These are phyloP conservation scores for Fistulina hepatica DNA, from an alignment of 1,284 basidiomycete species.

Conservation along the genomic window DNA sequence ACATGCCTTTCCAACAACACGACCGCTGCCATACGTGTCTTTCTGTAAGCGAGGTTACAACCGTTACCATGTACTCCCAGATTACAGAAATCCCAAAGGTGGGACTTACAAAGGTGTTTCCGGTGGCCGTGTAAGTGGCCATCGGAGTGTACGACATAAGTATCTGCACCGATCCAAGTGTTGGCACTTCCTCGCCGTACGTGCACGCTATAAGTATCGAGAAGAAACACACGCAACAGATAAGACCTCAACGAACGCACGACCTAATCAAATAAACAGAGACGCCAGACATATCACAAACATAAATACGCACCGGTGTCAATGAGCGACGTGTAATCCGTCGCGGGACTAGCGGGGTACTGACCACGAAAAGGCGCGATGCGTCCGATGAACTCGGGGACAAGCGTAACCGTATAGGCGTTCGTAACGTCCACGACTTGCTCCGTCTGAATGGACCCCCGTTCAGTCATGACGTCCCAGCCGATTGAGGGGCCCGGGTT, in stretches of 20 bases:
- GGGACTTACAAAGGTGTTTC: constrained; percentile 31
- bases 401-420: constrained; percentile 25
- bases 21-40: constrained; percentile 42
- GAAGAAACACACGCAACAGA: too few species aligned
- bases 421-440: constrained; percentile 30
- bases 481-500: constrained; percentile 3
- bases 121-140: constrained; percentile 33
- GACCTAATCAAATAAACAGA: constrained; percentile 33
- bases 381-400: constrained; percentile 19
- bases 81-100: neutral
- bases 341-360: constrained; percentile 38
- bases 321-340: constrained; percentile 32
- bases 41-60: constrained; percentile 8
- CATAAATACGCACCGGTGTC: neutral
- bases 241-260: too few species aligned
- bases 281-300: constrained; percentile 15
- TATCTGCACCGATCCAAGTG: constrained; percentile 56
- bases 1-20: constrained; percentile 24
- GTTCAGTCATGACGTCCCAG: constrained; percentile 19
- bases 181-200: constrained; percentile 23
- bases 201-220: neutral
- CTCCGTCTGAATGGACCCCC: constrained; percentile 17
- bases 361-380: constrained; percentile 19
- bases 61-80: too few species aligned
- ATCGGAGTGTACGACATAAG: constrained; percentile 32